Conservation (phyloP, 768 basidiomycete species). For the Cystofilobasidium ferigula region DNA sequence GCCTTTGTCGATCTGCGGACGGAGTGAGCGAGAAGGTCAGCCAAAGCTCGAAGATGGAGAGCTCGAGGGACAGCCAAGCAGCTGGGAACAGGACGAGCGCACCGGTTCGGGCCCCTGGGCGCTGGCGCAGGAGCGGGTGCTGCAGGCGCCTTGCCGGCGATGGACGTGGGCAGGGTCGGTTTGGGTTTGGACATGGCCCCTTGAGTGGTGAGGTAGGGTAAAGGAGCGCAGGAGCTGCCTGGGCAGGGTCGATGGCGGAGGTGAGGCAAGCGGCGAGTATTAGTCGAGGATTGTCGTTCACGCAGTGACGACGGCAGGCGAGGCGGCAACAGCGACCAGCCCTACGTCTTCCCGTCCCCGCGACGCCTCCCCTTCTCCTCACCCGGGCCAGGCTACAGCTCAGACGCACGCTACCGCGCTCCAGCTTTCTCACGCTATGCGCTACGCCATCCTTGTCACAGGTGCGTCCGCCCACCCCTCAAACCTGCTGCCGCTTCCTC, state of each 20-base stretch:
- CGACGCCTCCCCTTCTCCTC: no score
- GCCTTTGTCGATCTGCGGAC: conserved; percentile 21
- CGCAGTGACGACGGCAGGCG: no score
- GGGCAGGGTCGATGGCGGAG: neutral
- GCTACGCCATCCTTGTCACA: conserved; percentile 40
- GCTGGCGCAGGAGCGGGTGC: conserved; percentile 15
- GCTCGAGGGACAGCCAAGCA: neutral
- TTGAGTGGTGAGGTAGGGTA: neutral
- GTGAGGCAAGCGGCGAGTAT: no score
- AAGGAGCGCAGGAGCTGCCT: no score
- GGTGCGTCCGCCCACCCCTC: conserved; percentile 21
- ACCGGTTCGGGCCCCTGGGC: conserved; percentile 23
- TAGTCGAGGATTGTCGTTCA: no score
- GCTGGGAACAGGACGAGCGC: neutral
- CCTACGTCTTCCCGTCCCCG: no score
- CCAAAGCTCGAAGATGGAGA: no score
- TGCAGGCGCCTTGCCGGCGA: conserved; percentile 3
- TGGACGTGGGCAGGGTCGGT: conserved; percentile 1
- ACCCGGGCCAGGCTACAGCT: no score
- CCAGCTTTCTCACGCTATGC: conserved; percentile 27
- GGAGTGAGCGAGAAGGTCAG: no score
- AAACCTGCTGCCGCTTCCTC: neutral
- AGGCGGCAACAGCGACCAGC: no score
- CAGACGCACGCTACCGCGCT: neutral
- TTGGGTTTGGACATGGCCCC: neutral